Evolutionary conservation across 192 early-diverging fungal genomes (phyloP), one percentile per base, ranked within the genome.

Genomic region (Mortierella alpina): DNA sequence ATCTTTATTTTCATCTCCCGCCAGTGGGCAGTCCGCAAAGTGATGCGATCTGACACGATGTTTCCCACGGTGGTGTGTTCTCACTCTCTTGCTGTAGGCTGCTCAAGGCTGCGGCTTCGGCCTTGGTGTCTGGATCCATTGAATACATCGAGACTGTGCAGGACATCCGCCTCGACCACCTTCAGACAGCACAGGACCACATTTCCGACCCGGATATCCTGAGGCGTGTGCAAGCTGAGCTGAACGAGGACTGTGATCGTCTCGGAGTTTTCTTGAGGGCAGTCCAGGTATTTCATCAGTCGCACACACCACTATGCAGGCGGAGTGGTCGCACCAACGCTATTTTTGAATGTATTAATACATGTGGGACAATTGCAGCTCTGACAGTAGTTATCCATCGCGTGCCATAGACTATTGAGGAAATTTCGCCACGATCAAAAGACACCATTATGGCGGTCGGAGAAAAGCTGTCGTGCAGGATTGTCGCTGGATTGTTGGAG

Each of bases 361-460:
- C 4, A 58, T 23, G 48, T 52, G 15, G 15, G 15, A 10, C 52
- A 15, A 0, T 14, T 20, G 10, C 3, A 18, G 20, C 20, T 23
- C 18, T 23, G 13, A 56, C 15, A 11, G 7, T 55, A 18, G 0
- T 63, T 15, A 49, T 10, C 45, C 31, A 11, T 20, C 62, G 14
- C 47, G 15, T 8, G 8, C 53, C 41, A 52, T 68, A 84, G 69
- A 91, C 95, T 41, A 97, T 99, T 72, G 95, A 95, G 66, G 98
- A 99, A 77, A 94, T 99, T 12, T 97, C 96, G 18, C 96, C 97
- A 59, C 89, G 94, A 70, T 98, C 97, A 39, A 87, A 92, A 68
- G 98, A 99, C 83, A 91, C 95, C 70, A 97, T 99, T 52, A 91
- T 99, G 61, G 92, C 94, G 31, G 90, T 90, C 7, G 98, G 98